Percentiles rank a stretch among this genome's conserved stretches.
Conservation (phyloP, 2,329 filamentous ascomycete species). For the Bretziella fagacearum region DNA sequence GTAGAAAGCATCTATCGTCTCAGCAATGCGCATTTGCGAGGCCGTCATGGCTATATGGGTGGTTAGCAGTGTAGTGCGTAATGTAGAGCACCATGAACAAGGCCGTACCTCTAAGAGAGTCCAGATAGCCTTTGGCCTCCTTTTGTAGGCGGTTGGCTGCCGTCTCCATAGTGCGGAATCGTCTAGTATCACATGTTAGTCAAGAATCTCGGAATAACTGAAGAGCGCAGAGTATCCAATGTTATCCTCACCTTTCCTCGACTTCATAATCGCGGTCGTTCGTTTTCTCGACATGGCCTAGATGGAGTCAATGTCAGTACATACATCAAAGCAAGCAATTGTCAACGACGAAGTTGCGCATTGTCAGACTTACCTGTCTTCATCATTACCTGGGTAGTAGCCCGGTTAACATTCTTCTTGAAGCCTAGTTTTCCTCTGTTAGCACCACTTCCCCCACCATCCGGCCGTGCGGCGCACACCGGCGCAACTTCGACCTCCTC, state of each 20-base stretch:
- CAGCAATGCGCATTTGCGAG: slow-evolving; percentile 96
- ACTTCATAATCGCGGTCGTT: slow-evolving; percentile 98
- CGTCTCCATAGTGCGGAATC: slow-evolving; percentile 94
- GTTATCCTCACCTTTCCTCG: slow-evolving; percentile 54
- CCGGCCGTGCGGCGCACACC: slow-evolving; percentile 18
- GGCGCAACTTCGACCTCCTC: slow-evolving; percentile 7
- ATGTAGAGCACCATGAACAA: neutral
- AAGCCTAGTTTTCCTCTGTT: slow-evolving; percentile 25
- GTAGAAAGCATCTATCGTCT: slow-evolving; percentile 98
- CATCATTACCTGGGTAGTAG: slow-evolving; percentile 99
- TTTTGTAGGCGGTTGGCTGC: slow-evolving; percentile 86
- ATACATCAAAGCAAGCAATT: neutral
- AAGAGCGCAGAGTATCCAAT: neutral
- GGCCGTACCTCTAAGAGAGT: slow-evolving; percentile 64
- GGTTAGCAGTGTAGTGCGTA: neutral
- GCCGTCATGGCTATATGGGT: slow-evolving; percentile 70
- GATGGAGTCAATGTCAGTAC: too few species aligned
- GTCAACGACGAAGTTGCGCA: slow-evolving; percentile 14
- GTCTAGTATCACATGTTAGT: slow-evolving; percentile 34
- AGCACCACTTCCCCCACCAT: slow-evolving; percentile 21
- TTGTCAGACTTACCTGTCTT: slow-evolving; percentile 54
- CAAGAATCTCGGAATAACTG: neutral
- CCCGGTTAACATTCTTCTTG: slow-evolving; percentile 87
- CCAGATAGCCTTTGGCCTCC: slow-evolving; percentile 94
- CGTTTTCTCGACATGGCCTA: slow-evolving; percentile 92